Percentiles rank a stretch among this genome's conserved stretches.
phyloP scores from a whole-genome alignment of 768 basidiomycete genomes.

The Leccinum incarnatum region DNA sequence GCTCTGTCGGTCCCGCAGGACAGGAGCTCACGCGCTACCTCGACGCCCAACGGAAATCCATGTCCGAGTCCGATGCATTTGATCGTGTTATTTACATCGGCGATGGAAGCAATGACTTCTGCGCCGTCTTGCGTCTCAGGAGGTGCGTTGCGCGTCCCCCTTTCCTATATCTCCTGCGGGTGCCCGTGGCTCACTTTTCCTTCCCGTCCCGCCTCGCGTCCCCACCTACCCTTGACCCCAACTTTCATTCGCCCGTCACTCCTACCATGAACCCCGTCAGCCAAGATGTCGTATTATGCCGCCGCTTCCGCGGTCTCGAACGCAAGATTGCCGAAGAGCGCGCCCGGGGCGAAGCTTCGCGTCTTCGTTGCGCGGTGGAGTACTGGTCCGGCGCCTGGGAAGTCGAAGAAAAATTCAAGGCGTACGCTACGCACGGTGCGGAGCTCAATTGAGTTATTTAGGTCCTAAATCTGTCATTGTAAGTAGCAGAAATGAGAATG shows the following conservation, averaged over 20 bases:
- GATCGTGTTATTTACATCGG: slow-evolving; percentile 89
- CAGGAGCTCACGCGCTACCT: slow-evolving; percentile 89
- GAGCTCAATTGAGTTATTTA: not conserved
- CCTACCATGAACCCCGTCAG: slow-evolving; percentile 35
- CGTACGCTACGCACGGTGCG: not conserved
- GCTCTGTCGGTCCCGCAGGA: slow-evolving; percentile 44
- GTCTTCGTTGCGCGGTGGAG: slow-evolving; percentile 68
- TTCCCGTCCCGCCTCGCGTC: not conserved
- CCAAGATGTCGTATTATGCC: slow-evolving; percentile 80
- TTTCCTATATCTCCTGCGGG: not conserved
- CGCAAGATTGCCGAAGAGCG: slow-evolving; percentile 68
- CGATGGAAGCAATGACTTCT: slow-evolving; percentile 95
- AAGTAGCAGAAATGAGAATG: not conserved
- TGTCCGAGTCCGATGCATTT: slow-evolving; percentile 41
- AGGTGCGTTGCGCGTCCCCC: slow-evolving; percentile 40
- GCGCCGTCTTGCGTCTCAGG: slow-evolving; percentile 80
- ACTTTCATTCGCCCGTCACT: not conserved
- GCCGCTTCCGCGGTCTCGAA: slow-evolving; percentile 75
- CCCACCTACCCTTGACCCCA: not conserved
- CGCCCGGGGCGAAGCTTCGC: slow-evolving; percentile 43
- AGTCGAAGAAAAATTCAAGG: slow-evolving; percentile 76
- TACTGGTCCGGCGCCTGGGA: slow-evolving; percentile 98
- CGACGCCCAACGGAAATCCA: slow-evolving; percentile 16
- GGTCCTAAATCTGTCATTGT: not conserved
- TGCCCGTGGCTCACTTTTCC: not conserved